Evolutionary conservation across 768 basidiomycete species (phyloP).

Genomic region (Macrolepiota fuliginosa): DNA sequence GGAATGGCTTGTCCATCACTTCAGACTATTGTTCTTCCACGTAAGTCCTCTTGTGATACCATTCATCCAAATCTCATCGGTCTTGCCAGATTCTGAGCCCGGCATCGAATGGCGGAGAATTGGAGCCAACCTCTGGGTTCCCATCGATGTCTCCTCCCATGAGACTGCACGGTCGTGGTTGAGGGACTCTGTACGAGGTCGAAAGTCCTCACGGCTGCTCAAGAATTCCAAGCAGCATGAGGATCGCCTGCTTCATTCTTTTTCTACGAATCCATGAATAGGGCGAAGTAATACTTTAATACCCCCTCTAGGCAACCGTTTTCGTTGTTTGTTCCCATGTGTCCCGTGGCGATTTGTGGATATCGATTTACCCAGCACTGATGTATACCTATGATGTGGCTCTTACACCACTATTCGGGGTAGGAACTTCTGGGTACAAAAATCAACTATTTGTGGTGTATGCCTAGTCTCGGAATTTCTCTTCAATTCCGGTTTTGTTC

Average conservation of each 20-base stretch:
- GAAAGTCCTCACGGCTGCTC: not conserved
- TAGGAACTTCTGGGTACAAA: no score
- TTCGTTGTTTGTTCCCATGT: not conserved
- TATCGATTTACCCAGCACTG: not conserved
- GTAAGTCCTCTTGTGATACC: slow-evolving; percentile 22
- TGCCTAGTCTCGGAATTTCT: no score
- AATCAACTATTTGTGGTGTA: no score
- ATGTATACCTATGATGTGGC: not conserved
- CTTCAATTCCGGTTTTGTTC: no score
- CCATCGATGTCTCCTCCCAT: slow-evolving; percentile 1
- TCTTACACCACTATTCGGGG: not conserved
- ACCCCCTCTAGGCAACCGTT: not conserved
- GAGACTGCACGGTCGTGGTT: slow-evolving; percentile 7
- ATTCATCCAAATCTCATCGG: not conserved
- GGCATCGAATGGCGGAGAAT: slow-evolving; percentile 23
- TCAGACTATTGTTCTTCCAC: slow-evolving; percentile 32
- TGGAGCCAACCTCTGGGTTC: slow-evolving; percentile 15
- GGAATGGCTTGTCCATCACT: slow-evolving; percentile 34
- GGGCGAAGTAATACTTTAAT: not conserved
- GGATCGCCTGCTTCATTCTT: not conserved
- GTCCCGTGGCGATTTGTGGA: not conserved
- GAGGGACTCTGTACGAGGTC: not conserved
- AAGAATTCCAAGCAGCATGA: slow-evolving; percentile 6
- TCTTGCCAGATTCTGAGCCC: slow-evolving; percentile 21
- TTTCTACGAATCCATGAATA: not conserved